Percentiles rank a stretch among this genome's conserved stretches.
Evolutionary conservation across 805 yeast genomes (phyloP).

Genomic region (Cyberlindnera mrakii): DNA sequence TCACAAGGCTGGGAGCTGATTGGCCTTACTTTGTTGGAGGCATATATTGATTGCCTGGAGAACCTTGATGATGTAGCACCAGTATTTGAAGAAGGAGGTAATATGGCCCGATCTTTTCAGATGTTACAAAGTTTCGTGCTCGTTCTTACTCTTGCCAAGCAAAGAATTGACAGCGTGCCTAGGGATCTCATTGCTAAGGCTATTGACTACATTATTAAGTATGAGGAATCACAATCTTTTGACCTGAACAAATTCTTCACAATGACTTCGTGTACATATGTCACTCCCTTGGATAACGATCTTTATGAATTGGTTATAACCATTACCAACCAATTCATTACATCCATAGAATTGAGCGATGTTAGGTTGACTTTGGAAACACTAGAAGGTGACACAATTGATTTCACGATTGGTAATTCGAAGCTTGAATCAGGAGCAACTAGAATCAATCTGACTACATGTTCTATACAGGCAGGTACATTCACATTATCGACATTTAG

Average conservation of each 20-base stretch:
- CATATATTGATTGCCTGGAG: constrained; percentile 65
- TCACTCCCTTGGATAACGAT: constrained; percentile 9
- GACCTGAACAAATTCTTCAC: constrained; percentile 9
- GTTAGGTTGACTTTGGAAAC: constrained; percentile 20
- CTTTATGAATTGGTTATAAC: constrained; percentile 7
- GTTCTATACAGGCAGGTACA: constrained; percentile 29
- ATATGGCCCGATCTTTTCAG: background rate
- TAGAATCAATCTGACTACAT: constrained; percentile 17
- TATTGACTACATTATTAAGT: constrained; percentile 1
- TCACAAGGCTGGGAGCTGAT: constrained; percentile 70
- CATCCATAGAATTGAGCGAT: background rate
- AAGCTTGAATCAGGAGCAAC: constrained; percentile 3
- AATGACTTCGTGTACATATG: constrained; percentile 2
- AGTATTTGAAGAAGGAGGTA: constrained; percentile 11
- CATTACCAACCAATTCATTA: constrained; percentile 5
- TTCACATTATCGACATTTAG: constrained; percentile 26
- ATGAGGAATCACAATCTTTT: background rate
- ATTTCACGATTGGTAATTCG: background rate
- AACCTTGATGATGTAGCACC: constrained; percentile 26
- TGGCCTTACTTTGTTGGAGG: constrained; percentile 57
- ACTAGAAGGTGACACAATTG: constrained; percentile 4
- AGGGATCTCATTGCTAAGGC: constrained; percentile 6
- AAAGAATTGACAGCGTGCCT: background rate
- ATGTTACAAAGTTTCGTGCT: constrained; percentile 7
- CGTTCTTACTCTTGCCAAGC: constrained; percentile 4